A percentile compares a stretch with the other conserved stretches of the same genome.
phyloP scores from a whole-genome alignment of 2,329 filamentous ascomycete genomes.

The Aschersonia sp. region DNA sequence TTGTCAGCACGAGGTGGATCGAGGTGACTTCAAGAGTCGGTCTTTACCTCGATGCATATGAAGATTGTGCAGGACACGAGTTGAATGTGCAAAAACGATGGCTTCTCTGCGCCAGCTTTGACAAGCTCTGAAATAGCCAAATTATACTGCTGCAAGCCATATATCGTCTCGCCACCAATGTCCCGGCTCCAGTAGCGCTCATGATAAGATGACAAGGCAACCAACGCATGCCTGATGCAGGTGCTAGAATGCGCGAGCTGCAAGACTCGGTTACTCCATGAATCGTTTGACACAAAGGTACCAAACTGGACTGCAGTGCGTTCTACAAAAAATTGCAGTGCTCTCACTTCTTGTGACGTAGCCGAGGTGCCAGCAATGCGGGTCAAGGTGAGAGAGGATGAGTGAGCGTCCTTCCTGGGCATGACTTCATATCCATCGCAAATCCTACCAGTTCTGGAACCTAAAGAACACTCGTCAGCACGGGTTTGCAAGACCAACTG shows the following conservation, averaged over 20 bases:
- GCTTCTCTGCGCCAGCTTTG: not conserved
- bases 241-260: constrained; percentile 4
- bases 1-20: not conserved
- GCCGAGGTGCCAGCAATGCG: not conserved
- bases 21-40: not conserved
- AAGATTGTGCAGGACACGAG: constrained; percentile 5
- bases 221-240: constrained; percentile 4
- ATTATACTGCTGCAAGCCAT: constrained; percentile 3
- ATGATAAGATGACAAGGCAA: constrained; percentile 5
- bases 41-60: constrained; percentile 4
- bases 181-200: constrained; percentile 3
- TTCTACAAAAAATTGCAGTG: constrained; percentile 5
- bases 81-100: constrained; percentile 2
- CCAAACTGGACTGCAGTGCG: constrained; percentile 1
- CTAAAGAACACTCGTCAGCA: not conserved
- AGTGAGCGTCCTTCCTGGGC: not conserved
- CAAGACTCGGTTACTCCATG: constrained; percentile 3
- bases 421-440: constrained; percentile 4
- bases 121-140: constrained; percentile 2
- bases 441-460: constrained; percentile 2
- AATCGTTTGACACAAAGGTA: constrained; percentile 3
- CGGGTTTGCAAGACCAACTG: not conserved
- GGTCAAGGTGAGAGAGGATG: not conserved
- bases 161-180: not conserved
- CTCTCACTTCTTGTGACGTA: constrained; percentile 1